Conservation (phyloP, 345 rosid species). For the Laguncularia racemosa region DNA sequence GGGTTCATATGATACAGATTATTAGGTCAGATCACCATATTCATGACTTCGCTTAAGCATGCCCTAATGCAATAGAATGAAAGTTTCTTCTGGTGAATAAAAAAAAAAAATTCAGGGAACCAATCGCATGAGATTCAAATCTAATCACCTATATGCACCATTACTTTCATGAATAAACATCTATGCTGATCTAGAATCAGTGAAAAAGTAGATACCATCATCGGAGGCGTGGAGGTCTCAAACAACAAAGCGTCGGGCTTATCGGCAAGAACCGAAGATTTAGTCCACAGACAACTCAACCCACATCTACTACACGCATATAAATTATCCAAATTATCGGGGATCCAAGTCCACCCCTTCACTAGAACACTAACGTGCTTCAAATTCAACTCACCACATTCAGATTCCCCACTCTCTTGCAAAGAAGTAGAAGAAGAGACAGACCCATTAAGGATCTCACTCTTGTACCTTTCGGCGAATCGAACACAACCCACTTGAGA, state of each 20-base stretch:
- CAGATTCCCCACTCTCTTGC: constrained; percentile 25
- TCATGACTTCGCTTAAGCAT: no score
- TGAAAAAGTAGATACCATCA: constrained; percentile 32
- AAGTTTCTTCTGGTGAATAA: no score
- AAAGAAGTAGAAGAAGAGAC: constrained; percentile 56
- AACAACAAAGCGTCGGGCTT: constrained; percentile 84
- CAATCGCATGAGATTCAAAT: no score
- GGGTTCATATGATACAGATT: no score
- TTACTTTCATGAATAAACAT: no score
- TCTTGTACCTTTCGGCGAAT: constrained; percentile 39
- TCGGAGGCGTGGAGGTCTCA: constrained; percentile 74
- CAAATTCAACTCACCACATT: constrained; percentile 49
- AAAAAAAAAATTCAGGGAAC: no score
- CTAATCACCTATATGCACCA: no score
- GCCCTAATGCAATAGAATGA: no score
- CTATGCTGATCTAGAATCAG: not conserved
- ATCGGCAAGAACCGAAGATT: constrained; percentile 81
- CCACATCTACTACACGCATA: constrained; percentile 77
- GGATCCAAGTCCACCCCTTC: constrained; percentile 98
- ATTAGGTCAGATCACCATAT: no score
- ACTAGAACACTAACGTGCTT: constrained; percentile 66
- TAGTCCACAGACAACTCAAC: constrained; percentile 91
- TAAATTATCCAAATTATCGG: constrained; percentile 84
- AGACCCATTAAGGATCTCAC: constrained; percentile 20
- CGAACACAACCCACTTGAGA: constrained; percentile 70